Evolutionary conservation across 2,329 filamentous ascomycete species (phyloP), one percentile per base, ranked within the genome.

Genomic region (Sporothrix humicola): DNA sequence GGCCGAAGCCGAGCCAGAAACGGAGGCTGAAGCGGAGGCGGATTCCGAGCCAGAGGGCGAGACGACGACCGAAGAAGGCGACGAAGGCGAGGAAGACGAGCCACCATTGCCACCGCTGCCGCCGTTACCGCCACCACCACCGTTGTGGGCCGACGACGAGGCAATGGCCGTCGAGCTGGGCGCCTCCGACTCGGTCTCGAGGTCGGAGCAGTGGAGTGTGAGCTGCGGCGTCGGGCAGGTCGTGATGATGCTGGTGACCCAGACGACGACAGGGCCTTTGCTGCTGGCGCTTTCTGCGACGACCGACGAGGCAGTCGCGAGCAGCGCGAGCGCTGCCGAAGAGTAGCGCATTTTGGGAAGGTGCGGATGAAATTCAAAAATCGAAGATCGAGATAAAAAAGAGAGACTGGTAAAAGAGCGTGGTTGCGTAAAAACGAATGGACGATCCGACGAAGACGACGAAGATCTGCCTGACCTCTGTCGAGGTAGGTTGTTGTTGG

Each of bases 191-290:
- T 68, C 71, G 10, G 70, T 52, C 6, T 66, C 70, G 17, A 23
- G 3, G 15, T 46, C 37, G 20, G 42, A 50, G 61, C 71, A 72
- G n/a, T 31, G 12, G 23, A 66, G 20, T 9, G 72, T 66, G 3
- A 54, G 54, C 65, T 46, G 65, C 8, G 63, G 54, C 23, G 54
- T 69, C 9, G 72, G 72, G 65, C 72, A 73, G 65, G 65, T 73
- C 23, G 65, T 69, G 72, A 69, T 69, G 54, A 65, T 73, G 63
- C 72, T 69, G 44, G 72, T 73, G 31, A 73, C 72, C 72, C 72
- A 73, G 44, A 73, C 20, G 54, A 69, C 65, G 54, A 73, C 72
- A 2, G 54, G 54, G 10, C 6, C 42, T 31, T 73, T 63, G 42
- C 12, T 50, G 37, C 17, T 20, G 31, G 31, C 31, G 31, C 31